Evolutionary conservation across 495 filamentous ascomycete genomes (phyloP), one percentile per base, ranked within the genome.

Genomic region (Astrothelium macrocarpum): DNA sequence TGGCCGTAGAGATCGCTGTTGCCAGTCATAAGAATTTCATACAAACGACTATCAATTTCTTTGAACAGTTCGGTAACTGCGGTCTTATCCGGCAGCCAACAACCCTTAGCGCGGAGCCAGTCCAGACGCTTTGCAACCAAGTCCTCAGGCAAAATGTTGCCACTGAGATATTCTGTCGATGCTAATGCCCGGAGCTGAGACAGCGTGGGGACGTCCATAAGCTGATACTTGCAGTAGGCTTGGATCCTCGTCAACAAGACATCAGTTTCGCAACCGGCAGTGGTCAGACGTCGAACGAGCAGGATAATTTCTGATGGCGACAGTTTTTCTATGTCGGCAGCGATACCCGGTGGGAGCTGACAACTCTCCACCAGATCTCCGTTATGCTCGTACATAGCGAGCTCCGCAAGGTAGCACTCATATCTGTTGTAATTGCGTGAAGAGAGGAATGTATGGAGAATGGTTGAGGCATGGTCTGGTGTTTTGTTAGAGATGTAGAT

Each of bases 391-490:
- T 74, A 72, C 29, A 84, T 72, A 9, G 75, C 73, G 4, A 75
- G 69, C 68, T 86, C 83, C 0, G 73, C 72, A 61, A 80, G 74
- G 59, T 83, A 81, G 65, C 82, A 83, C 58, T 81, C 71, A 61
- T 80, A 75, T 5, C 83, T 76, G 10, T 76, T 70, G 56, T 78
- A 79, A 5, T 75, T 74, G 58, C 77, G 77, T 18, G 75, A 78
- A 3, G 81, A 83, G 0, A 86, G 68, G 65, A 81, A 85, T 0
- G 83, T 82, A 64, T 86, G 83, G 12, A 86, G 67, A 9, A 85
- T 73, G 1, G 81, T 80, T 2, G 77, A 76, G 5, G 74, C 70
- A 1, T 82, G 63, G 59, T 82, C 80, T 23, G 75, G 76, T 0
- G 78, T 78, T 32, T 81, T 82, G 62, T 83, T 83, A 12, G 83